These are phyloP conservation scores for Gigaspora rosea DNA, from an alignment of 192 early-diverging fungal species.

Conservation along the genomic window DNA sequence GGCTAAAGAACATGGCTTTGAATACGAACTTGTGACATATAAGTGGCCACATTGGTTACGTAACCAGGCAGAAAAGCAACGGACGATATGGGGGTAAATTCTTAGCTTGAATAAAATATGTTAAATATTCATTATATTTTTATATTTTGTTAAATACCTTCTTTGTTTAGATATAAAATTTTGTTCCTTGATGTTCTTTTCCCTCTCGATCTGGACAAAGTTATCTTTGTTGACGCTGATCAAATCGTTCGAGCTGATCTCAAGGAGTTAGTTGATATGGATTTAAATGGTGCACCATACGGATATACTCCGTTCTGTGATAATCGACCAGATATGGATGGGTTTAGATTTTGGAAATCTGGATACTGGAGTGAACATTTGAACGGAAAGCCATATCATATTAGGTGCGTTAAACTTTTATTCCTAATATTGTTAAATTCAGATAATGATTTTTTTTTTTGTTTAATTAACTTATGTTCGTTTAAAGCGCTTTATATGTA, in stretches of 20 bases:
- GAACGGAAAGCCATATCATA: slow-evolving; percentile 89
- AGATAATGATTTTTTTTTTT: not conserved
- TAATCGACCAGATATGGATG: slow-evolving; percentile 91
- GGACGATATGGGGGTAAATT: slow-evolving; percentile 91
- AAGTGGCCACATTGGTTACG: slow-evolving; percentile 98
- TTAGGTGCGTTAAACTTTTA: slow-evolving; percentile 49
- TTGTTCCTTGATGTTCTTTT: slow-evolving; percentile 98
- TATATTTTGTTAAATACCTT: not conserved
- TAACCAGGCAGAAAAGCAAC: slow-evolving; percentile 89
- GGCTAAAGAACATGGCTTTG: slow-evolving; percentile 83
- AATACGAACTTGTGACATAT: slow-evolving; percentile 96
- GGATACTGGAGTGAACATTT: slow-evolving; percentile 96
- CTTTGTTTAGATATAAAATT: slow-evolving; percentile 80
- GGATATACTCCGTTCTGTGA: slow-evolving; percentile 97
- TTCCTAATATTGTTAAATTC: not conserved
- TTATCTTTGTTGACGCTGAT: slow-evolving; percentile 99
- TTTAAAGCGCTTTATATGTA: slow-evolving; percentile 82
- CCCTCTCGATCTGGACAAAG: slow-evolving; percentile 86
- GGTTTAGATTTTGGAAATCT: slow-evolving; percentile 95
- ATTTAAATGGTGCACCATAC: slow-evolving; percentile 91
- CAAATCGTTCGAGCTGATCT: slow-evolving; percentile 97
- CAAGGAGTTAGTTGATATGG: slow-evolving; percentile 90
- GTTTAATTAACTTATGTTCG: not conserved
- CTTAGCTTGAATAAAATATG: not conserved
- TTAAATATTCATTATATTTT: no score